Evolutionary conservation across 1,139 yeast species (phyloP).

Genomic region (Protomyces pachydermus): DNA sequence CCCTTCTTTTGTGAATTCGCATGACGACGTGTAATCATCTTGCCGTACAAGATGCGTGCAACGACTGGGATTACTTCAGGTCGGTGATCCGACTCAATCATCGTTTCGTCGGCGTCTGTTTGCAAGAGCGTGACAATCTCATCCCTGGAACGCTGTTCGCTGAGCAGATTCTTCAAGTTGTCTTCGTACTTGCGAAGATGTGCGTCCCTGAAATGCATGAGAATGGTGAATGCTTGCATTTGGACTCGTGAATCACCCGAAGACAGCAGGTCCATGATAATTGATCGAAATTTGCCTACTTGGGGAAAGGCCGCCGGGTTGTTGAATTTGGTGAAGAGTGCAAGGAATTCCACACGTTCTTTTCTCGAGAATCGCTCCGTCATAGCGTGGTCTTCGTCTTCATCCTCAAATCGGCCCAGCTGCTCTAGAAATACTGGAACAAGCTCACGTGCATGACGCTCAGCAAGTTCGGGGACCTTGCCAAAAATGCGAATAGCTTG

Average conservation of each 20-base stretch:
- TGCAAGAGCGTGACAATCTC: conserved; percentile 65
- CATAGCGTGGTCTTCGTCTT: background rate
- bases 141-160: conserved; percentile 79
- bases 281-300: conserved; percentile 51
- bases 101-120: conserved; percentile 45
- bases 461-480: conserved; percentile 62
- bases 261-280: conserved; percentile 55
- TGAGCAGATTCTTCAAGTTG: conserved; percentile 66
- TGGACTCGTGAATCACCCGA: conserved; percentile 63
- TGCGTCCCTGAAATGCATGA: conserved; percentile 62
- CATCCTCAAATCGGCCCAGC: conserved; percentile 4
- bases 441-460: conserved; percentile 52
- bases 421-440: conserved; percentile 51
- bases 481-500: conserved; percentile 51
- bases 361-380: conserved; percentile 39
- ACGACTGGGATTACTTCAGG: conserved; percentile 62
- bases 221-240: conserved; percentile 62
- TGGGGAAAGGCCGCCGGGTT: conserved; percentile 52
- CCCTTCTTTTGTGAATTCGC: conserved; percentile 49
- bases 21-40: conserved; percentile 45
- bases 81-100: conserved; percentile 59
- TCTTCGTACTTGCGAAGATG: conserved; percentile 64
- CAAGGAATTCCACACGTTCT: conserved; percentile 59
- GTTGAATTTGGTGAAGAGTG: conserved; percentile 60
- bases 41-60: conserved; percentile 75